A percentile compares a stretch with the other conserved stretches of the same genome.
phyloP scores from a whole-genome alignment of 2,329 filamentous ascomycete species.

The Pyrenochaeta sp. region DNA sequence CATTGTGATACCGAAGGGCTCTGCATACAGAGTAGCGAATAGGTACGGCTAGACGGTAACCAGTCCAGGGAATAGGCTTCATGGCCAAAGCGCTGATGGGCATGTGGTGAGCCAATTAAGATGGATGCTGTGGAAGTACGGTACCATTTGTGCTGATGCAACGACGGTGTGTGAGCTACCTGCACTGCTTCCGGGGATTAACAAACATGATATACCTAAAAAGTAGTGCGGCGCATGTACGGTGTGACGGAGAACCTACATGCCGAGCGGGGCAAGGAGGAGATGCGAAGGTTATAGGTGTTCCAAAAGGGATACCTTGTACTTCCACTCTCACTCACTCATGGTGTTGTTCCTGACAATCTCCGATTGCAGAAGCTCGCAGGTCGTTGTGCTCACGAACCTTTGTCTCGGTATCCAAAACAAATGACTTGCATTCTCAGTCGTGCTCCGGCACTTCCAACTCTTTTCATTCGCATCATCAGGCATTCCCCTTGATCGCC shows the following conservation, averaged over 20 bases:
- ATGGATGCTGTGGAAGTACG: not conserved
- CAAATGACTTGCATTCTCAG: not conserved
- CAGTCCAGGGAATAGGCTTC: slow-evolving; percentile 5
- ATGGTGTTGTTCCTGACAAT: not conserved
- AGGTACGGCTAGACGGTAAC: slow-evolving; percentile 3
- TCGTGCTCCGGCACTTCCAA: not conserved
- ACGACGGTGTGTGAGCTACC: slow-evolving; percentile 12
- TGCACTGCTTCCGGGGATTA: slow-evolving; percentile 15
- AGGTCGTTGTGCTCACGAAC: not conserved
- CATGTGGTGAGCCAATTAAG: slow-evolving; percentile 5
- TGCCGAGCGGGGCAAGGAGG: slow-evolving; percentile 31
- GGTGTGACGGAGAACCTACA: slow-evolving; percentile 25
- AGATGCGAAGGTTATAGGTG: slow-evolving; percentile 24
- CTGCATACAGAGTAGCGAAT: slow-evolving; percentile 7
- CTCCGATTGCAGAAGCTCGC: not conserved
- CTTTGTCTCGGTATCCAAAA: not conserved
- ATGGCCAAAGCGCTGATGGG: slow-evolving; percentile 5
- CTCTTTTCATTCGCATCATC: not conserved
- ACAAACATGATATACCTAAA: slow-evolving; percentile 17
- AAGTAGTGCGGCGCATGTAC: slow-evolving; percentile 20
- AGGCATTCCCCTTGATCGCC: not conserved
- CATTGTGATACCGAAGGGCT: slow-evolving; percentile 17
- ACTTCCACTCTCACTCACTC: not conserved
- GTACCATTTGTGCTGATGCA: slow-evolving; percentile 12
- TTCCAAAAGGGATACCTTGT: slow-evolving; percentile 21